Conservation (phyloP, 192 early-diverging fungal genomes). For the Spizellomyces punctatus region DNA sequence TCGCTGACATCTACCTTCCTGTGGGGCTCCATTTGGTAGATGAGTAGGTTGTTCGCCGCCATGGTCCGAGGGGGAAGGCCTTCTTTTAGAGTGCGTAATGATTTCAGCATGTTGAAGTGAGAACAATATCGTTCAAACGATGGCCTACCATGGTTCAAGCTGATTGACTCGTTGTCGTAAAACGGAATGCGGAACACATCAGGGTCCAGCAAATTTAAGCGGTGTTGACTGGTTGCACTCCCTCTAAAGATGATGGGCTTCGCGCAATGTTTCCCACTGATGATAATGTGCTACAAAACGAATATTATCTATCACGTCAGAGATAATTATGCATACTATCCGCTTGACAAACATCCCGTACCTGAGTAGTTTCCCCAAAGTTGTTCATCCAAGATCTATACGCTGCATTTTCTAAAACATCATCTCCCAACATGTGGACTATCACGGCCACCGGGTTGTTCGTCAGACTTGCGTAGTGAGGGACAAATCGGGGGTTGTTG, state of each 20-base stretch:
- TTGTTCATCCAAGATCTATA: constrained; percentile 76
- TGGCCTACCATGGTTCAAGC: neutral
- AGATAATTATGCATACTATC: neutral
- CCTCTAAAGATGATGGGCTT: constrained; percentile 69
- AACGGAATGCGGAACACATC: constrained; percentile 74
- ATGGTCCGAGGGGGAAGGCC: too few relatives aligned
- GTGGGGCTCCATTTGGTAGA: constrained; percentile 56
- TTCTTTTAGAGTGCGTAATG: too few relatives aligned
- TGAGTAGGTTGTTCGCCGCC: constrained; percentile 52
- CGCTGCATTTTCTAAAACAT: constrained; percentile 59
- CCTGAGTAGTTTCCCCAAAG: constrained; percentile 70
- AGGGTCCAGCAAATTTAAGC: constrained; percentile 66
- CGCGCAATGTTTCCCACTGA: constrained; percentile 61
- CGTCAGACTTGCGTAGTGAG: neutral
- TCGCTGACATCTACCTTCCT: constrained; percentile 51
- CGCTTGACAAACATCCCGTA: constrained; percentile 12
- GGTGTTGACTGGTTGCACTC: constrained; percentile 63
- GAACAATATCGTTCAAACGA: too few relatives aligned
- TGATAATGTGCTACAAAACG: constrained; percentile 68
- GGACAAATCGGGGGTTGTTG: neutral
- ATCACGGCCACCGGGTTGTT: constrained; percentile 54
- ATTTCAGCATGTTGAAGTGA: too few relatives aligned
- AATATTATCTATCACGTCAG: too few relatives aligned
- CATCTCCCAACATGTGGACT: constrained; percentile 69
- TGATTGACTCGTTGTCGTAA: constrained; percentile 47